phyloP scores from a whole-genome alignment of 1,139 yeast genomes.

The Scheffersomyces quercinus region DNA sequence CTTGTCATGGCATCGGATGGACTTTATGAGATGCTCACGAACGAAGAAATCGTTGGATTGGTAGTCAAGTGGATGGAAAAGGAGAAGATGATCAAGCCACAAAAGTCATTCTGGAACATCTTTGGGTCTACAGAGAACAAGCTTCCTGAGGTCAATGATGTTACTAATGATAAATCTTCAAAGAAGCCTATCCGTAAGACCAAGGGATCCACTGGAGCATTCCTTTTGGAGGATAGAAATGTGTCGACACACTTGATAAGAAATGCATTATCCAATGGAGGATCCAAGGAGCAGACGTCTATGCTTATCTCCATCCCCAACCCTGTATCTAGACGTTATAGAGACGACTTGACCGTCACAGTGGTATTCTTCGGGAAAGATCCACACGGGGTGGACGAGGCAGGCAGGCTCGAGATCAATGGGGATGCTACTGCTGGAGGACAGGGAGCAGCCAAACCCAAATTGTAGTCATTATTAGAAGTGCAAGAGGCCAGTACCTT shows the following conservation, averaged over 20 bases:
- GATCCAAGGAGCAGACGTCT: conserved; percentile 80
- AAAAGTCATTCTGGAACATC: conserved; percentile 49
- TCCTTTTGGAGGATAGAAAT: conserved; percentile 74
- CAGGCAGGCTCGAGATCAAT: conserved; percentile 55
- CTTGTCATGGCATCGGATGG: conserved; percentile 96
- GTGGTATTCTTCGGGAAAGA: conserved; percentile 86
- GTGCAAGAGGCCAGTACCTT: too few species aligned
- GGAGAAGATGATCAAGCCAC: conserved; percentile 62
- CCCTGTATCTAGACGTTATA: conserved; percentile 85
- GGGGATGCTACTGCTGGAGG: conserved; percentile 61
- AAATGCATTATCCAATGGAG: conserved; percentile 89
- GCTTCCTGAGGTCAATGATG: conserved; percentile 63
- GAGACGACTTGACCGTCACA: conserved; percentile 95
- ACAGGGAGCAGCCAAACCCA: conserved; percentile 48
- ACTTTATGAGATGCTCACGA: conserved; percentile 83
- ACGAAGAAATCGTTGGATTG: conserved; percentile 88
- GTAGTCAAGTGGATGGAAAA: conserved; percentile 94
- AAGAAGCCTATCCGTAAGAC: conserved; percentile 48
- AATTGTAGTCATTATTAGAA: conserved; percentile 28
- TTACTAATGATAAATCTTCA: conserved; percentile 54
- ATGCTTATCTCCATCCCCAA: conserved; percentile 92
- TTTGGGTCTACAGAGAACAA: conserved; percentile 50
- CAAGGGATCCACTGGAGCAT: conserved; percentile 32
- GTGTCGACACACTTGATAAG: conserved; percentile 92
- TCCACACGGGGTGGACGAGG: conserved; percentile 39